Percentiles rank a stretch among this genome's conserved stretches.
These are phyloP conservation scores for Neurospora africana DNA, from an alignment of 495 filamentous ascomycete species.

Conservation along the genomic window DNA sequence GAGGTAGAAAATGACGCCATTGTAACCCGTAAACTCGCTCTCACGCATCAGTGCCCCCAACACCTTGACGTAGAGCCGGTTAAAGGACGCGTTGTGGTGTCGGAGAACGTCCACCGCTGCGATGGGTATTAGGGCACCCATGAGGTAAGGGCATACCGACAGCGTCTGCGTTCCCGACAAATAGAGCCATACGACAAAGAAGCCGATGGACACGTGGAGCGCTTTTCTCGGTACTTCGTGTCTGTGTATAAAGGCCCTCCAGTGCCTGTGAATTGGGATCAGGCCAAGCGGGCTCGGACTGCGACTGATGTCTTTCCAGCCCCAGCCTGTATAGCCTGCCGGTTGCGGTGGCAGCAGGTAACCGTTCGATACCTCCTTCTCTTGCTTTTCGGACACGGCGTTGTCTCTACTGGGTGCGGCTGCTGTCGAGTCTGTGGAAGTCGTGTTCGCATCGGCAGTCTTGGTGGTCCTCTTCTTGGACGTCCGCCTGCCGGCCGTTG, in stretches of 20 bases:
- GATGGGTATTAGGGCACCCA: constrained; percentile 80
- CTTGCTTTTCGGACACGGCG: neutral
- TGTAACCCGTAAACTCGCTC: constrained; percentile 82
- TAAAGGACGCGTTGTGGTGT: constrained; percentile 68
- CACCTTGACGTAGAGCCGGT: constrained; percentile 73
- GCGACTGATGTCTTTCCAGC: constrained; percentile 72
- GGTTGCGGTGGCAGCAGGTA: constrained; percentile 57
- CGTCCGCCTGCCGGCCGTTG: constrained; percentile 36
- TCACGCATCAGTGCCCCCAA: constrained; percentile 93
- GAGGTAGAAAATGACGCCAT: constrained; percentile 94
- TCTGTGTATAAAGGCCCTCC: constrained; percentile 60
- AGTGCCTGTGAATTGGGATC: constrained; percentile 82
- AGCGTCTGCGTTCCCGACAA: constrained; percentile 58
- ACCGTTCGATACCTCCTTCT: constrained; percentile 40
- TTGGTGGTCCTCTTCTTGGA: constrained; percentile 16
- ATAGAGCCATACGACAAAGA: constrained; percentile 79
- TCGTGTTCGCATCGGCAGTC: constrained; percentile 3
- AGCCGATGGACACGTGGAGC: constrained; percentile 90
- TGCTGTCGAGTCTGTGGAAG: constrained; percentile 1
- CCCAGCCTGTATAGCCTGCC: constrained; percentile 39
- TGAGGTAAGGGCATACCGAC: constrained; percentile 71
- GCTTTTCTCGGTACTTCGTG: constrained; percentile 69
- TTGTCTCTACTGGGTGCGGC: constrained; percentile 1
- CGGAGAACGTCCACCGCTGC: constrained; percentile 71
- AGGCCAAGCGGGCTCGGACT: constrained; percentile 86